Evolutionary conservation across 2,329 filamentous ascomycete species (phyloP).

Genomic region (Phaeosphaeria sp.): DNA sequence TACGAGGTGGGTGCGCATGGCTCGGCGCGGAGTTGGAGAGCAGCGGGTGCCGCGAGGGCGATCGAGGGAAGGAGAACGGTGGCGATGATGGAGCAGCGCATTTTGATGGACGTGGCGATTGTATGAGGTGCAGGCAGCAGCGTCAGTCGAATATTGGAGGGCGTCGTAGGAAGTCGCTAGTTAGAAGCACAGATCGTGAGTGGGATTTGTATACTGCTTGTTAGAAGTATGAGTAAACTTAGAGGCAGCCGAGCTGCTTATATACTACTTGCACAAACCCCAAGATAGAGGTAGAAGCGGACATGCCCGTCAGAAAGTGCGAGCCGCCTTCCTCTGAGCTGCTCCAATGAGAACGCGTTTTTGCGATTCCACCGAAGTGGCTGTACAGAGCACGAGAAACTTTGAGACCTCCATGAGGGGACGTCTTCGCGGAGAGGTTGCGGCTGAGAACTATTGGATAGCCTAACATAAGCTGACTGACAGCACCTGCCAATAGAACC

Average conservation of each 20-base stretch:
- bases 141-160: background rate
- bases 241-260: background rate
- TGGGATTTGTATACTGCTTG: background rate
- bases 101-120: background rate
- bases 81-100: constrained; percentile 5
- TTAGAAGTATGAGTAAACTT: background rate
- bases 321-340: background rate
- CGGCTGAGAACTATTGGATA: constrained; percentile 13
- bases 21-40: constrained; percentile 13
- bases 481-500: constrained; percentile 3
- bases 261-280: background rate
- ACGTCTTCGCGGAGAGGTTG: constrained; percentile 4
- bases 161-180: background rate
- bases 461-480: constrained; percentile 19
- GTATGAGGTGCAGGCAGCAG: background rate
- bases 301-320: background rate
- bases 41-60: constrained; percentile 24
- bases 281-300: background rate
- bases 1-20: constrained; percentile 33
- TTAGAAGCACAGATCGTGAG: background rate
- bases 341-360: background rate
- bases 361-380: background rate
- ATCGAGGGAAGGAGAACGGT: constrained; percentile 25
- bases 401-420: background rate
- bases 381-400: constrained; percentile 3